Conservation (phyloP, 345 rosid genomes). For the Clarkia xantiana region DNA sequence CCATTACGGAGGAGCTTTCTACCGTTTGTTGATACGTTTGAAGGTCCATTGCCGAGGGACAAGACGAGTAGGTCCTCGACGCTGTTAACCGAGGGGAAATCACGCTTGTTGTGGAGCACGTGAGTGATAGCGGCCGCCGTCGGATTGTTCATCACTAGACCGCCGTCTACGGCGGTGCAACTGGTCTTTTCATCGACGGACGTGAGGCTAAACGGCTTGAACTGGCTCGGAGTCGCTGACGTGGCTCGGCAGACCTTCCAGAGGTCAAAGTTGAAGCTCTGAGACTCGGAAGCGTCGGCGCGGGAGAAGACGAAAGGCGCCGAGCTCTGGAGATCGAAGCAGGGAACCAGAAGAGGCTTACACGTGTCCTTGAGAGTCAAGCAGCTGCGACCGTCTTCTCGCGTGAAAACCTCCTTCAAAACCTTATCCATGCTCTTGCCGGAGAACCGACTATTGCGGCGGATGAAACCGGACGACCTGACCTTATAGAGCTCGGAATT, state of each 20-base stretch:
- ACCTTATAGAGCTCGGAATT: conserved; percentile 46
- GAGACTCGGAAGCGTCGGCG: conserved; percentile 85
- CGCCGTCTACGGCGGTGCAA: conserved; percentile 81
- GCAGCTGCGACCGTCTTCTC: conserved; percentile 42
- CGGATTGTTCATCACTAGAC: conserved; percentile 94
- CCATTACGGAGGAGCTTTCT: conserved; percentile 28
- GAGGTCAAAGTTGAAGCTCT: conserved; percentile 81
- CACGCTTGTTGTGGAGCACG: conserved; percentile 91
- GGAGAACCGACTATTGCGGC: conserved; percentile 37
- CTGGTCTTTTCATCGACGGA: conserved; percentile 74
- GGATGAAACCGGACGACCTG: conserved; percentile 23
- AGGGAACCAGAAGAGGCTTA: conserved; percentile 90
- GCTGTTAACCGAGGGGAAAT: conserved; percentile 69
- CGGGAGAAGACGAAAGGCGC: conserved; percentile 98
- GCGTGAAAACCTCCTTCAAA: conserved; percentile 37
- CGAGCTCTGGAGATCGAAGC: conserved; percentile 79
- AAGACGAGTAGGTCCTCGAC: conserved; percentile 80
- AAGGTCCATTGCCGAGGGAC: conserved; percentile 71
- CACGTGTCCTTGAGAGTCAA: conserved; percentile 84
- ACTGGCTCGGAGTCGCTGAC: conserved; percentile 70
- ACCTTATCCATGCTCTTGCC: conserved; percentile 59
- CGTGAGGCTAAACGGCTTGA: conserved; percentile 53
- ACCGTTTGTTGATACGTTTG: conserved; percentile 12
- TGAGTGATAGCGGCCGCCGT: conserved; percentile 86
- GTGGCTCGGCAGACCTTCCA: conserved; percentile 93